Percentiles rank a stretch among this genome's conserved stretches.
Evolutionary conservation across 1,284 basidiomycete species (phyloP).

Genomic region (Leccinum cinnamomeum): DNA sequence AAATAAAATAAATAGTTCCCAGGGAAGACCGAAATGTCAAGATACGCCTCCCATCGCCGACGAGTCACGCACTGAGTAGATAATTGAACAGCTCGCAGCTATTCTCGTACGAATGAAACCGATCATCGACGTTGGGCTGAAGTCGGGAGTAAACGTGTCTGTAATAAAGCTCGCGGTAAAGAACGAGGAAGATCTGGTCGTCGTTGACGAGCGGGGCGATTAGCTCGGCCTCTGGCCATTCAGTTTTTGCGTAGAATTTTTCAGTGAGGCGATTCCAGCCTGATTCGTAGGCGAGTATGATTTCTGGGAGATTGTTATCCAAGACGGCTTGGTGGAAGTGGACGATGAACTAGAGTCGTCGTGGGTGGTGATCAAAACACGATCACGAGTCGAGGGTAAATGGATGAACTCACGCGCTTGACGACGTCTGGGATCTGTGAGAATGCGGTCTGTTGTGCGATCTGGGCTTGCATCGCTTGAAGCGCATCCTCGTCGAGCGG

Average conservation of each 20-base stretch:
- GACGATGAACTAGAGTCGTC: conserved; percentile 72
- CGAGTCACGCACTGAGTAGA: conserved; percentile 63
- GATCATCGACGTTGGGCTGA: conserved; percentile 94
- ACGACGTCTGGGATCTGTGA: conserved; percentile 78
- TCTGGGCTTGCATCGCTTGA: conserved; percentile 72
- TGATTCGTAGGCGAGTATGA: conserved; percentile 90
- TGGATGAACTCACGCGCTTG: conserved; percentile 58
- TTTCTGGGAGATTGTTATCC: conserved; percentile 85
- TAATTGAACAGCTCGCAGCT: conserved; percentile 98
- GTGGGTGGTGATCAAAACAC: background rate
- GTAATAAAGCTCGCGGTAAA: conserved; percentile 95
- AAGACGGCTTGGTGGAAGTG: conserved; percentile 88
- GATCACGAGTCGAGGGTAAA: background rate
- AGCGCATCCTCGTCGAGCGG: conserved; percentile 68
- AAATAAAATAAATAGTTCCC: background rate
- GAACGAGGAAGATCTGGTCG: conserved; percentile 92
- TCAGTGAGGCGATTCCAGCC: conserved; percentile 97
- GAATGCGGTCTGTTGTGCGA: conserved; percentile 77
- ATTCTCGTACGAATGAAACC: conserved; percentile 98
- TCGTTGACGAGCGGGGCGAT: conserved; percentile 94
- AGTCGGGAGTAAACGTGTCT: conserved; percentile 95
- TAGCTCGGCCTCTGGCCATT: conserved; percentile 97
- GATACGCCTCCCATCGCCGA: background rate
- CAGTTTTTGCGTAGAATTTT: conserved; percentile 91
- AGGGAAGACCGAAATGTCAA: background rate